These are phyloP conservation scores for Pleurozium schreberi DNA, from an alignment of 225 moss, liverwort and hornwort genomes.

Conservation along the genomic window DNA sequence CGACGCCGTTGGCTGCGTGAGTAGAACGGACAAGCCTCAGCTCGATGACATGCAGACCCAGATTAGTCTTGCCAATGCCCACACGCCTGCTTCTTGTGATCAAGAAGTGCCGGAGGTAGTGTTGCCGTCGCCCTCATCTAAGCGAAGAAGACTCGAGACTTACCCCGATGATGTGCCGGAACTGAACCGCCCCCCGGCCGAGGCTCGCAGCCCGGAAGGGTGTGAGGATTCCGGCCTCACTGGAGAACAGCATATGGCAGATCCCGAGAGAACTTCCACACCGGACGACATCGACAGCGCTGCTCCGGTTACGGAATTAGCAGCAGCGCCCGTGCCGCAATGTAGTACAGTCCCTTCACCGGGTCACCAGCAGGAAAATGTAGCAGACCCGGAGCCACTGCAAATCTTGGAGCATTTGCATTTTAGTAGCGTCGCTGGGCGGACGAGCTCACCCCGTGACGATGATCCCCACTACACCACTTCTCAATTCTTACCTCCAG, in stretches of 20 bases:
- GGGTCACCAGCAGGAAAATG: conserved; percentile 8
- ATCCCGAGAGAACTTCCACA: conserved; percentile 23
- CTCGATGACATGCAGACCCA: conserved; percentile 45
- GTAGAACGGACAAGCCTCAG: background rate
- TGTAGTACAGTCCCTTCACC: background rate
- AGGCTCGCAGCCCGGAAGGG: conserved; percentile 3
- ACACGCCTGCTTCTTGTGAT: conserved; percentile 17
- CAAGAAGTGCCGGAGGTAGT: conserved; percentile 25
- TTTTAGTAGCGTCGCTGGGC: background rate
- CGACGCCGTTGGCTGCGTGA: background rate
- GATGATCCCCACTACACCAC: conserved; percentile 16
- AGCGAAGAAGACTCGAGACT: conserved; percentile 5
- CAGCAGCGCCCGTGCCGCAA: background rate
- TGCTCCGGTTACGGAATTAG: background rate
- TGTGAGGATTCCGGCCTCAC: conserved; percentile 32
- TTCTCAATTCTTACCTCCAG: conserved; percentile 14
- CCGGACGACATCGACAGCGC: conserved; percentile 29
- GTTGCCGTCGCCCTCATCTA: background rate
- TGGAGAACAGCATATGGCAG: conserved; percentile 41
- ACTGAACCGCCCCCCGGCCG: background rate
- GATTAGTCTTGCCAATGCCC: conserved; percentile 2
- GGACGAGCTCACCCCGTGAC: background rate
- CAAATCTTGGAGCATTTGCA: conserved; percentile 11
- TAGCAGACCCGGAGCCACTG: conserved; percentile 3
- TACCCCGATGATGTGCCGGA: background rate